phyloP scores from a whole-genome alignment of 2,329 filamentous ascomycete genomes.

The Diaporthe destruens region DNA sequence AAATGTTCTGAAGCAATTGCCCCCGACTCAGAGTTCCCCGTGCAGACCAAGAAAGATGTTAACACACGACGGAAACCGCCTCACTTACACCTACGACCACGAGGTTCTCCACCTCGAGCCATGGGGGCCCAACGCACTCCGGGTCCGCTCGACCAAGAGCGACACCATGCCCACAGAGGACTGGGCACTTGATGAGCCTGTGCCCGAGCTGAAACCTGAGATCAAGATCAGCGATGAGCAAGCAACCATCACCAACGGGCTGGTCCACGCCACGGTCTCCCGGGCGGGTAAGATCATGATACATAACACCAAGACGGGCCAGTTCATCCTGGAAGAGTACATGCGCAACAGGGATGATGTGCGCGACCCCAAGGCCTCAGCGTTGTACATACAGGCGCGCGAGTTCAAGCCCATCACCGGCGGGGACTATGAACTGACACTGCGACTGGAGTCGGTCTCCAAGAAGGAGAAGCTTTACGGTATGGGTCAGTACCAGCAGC shows the following conservation, averaged over 20 bases:
- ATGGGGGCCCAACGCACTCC: slow-evolving; percentile 62
- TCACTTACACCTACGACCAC: slow-evolving; percentile 54
- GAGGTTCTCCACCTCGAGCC: slow-evolving; percentile 62
- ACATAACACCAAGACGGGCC: slow-evolving; percentile 55
- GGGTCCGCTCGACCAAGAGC: slow-evolving; percentile 60
- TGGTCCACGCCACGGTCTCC: slow-evolving; percentile 60
- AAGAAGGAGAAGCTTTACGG: slow-evolving; percentile 72
- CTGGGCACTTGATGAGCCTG: slow-evolving; percentile 55
- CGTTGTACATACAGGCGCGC: slow-evolving; percentile 67
- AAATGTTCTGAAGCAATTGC: neutral
- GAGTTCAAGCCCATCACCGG: slow-evolving; percentile 68
- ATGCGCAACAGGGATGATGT: slow-evolving; percentile 63
- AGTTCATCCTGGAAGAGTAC: slow-evolving; percentile 65
- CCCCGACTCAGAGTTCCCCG: neutral
- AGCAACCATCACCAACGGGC: slow-evolving; percentile 61
- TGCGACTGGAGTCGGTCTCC: slow-evolving; percentile 68
- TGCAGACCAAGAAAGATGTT: slow-evolving; percentile 38
- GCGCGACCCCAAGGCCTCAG: slow-evolving; percentile 69
- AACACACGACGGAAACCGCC: slow-evolving; percentile 37
- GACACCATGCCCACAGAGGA: slow-evolving; percentile 52
- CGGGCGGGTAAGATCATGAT: slow-evolving; percentile 64
- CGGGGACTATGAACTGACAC: slow-evolving; percentile 67
- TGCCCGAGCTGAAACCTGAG: slow-evolving; percentile 41
- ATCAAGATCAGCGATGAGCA: slow-evolving; percentile 46
- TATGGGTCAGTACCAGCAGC: slow-evolving; percentile 78